These are phyloP conservation scores for Mortierella sp. DNA, from an alignment of 371 early-diverging fungal genomes.

Conservation along the genomic window DNA sequence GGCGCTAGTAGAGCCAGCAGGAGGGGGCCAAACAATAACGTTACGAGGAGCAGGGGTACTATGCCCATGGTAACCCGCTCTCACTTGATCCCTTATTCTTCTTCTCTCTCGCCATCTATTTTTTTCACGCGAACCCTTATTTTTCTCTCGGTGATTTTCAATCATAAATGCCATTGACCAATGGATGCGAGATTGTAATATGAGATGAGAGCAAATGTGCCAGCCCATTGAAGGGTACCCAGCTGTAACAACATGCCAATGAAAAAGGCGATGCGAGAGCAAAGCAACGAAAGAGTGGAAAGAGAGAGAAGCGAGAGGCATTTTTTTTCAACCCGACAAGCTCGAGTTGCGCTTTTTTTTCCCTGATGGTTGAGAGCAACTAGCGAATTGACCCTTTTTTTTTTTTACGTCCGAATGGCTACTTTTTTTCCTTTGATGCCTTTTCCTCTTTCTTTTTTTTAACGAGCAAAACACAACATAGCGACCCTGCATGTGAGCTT, in stretches of 20 bases:
- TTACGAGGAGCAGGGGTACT: not conserved
- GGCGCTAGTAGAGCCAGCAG: not conserved
- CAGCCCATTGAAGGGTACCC: no score
- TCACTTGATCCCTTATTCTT: not conserved
- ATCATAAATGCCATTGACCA: not conserved
- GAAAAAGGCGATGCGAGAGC: not conserved
- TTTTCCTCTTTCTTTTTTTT: not conserved
- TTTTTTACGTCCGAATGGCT: not conserved
- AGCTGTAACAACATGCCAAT: not conserved
- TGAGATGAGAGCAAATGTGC: slow-evolving; percentile 7
- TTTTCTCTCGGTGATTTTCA: slow-evolving; percentile 4
- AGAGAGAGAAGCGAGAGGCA: not conserved
- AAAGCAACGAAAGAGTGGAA: not conserved
- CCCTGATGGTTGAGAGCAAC: not conserved
- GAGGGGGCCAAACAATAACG: not conserved
- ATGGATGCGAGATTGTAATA: not conserved
- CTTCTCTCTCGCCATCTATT: not conserved
- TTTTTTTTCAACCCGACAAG: not conserved
- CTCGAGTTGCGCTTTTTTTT: slow-evolving; percentile 3
- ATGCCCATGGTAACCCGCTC: not conserved
- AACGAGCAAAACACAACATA: not conserved
- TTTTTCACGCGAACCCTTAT: not conserved
- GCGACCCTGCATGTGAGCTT: slow-evolving; percentile 11
- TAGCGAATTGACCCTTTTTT: slow-evolving; percentile 2
- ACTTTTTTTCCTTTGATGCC: not conserved